Conservation (phyloP, 2,329 filamentous ascomycete species). For the Cadophora sp. region DNA sequence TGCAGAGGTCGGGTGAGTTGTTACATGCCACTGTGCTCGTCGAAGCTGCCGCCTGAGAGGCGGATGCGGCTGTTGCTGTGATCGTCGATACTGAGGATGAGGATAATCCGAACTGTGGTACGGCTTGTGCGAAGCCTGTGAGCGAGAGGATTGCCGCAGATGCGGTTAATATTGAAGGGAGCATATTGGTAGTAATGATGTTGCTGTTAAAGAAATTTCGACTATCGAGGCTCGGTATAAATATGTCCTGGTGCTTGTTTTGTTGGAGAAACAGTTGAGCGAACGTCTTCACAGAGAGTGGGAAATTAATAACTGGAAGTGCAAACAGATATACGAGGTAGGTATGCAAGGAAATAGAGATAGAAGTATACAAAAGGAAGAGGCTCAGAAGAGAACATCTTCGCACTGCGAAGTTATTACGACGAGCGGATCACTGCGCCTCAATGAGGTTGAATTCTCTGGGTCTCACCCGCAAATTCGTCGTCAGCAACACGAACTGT, state of each 20-base stretch:
- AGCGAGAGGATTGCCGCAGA: slow-evolving; percentile 38
- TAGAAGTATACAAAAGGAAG: slow-evolving; percentile 3
- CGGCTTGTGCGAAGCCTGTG: slow-evolving; percentile 30
- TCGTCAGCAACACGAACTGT: slow-evolving; percentile 19
- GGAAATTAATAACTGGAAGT: neutral
- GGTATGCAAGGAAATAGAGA: neutral
- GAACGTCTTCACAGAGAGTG: neutral
- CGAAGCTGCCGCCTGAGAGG: slow-evolving; percentile 33
- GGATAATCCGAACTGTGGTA: slow-evolving; percentile 32
- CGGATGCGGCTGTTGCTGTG: slow-evolving; percentile 20
- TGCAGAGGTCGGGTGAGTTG: slow-evolving; percentile 79
- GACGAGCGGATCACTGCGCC: slow-evolving; percentile 18
- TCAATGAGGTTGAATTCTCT: slow-evolving; percentile 1
- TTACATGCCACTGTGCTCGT: slow-evolving; percentile 63
- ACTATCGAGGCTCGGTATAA: neutral
- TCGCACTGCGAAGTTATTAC: slow-evolving; percentile 7
- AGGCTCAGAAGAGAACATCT: slow-evolving; percentile 12
- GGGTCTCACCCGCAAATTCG: slow-evolving; percentile 7
- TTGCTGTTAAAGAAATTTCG: neutral
- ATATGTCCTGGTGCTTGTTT: neutral
- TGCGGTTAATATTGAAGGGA: slow-evolving; percentile 33
- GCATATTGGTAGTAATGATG: slow-evolving; percentile 17
- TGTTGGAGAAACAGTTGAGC: neutral
- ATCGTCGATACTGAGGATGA: slow-evolving; percentile 24
- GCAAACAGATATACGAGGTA: neutral